Conservation (phyloP, 2,329 filamentous ascomycete species). For the Microdochium paspali region DNA sequence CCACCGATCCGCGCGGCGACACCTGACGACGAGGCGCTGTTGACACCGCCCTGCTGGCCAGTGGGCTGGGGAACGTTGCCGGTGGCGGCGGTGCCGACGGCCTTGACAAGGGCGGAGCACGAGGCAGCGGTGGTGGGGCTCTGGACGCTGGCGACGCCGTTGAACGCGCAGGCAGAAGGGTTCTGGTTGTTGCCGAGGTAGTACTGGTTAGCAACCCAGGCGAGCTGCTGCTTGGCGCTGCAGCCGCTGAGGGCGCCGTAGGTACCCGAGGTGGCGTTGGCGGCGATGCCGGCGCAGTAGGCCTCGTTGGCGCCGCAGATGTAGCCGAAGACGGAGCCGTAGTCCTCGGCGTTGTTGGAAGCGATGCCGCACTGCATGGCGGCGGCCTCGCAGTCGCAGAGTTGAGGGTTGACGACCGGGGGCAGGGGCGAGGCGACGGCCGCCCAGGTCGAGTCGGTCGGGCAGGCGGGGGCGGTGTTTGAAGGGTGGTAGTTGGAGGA, state of each 20-base stretch:
- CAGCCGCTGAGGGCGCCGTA: constrained; percentile 79
- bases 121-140: constrained; percentile 32
- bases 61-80: constrained; percentile 41
- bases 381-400: constrained; percentile 81
- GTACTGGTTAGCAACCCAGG: constrained; percentile 66
- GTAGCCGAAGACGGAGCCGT: constrained; percentile 61
- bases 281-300: constrained; percentile 59
- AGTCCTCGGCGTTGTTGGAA: constrained; percentile 42
- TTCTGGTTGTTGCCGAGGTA: constrained; percentile 46
- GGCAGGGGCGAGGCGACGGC: constrained; percentile 61
- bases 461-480: constrained; percentile 67
- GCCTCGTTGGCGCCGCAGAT: constrained; percentile 52
- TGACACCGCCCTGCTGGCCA: constrained; percentile 17
- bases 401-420: constrained; percentile 65
- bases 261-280: constrained; percentile 55
- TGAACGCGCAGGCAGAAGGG: constrained; percentile 59
- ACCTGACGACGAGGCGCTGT: constrained; percentile 11
- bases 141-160: constrained; percentile 51
- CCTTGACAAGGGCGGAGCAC: constrained; percentile 50
- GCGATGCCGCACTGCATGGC: constrained; percentile 63
- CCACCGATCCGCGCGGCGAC: constrained; percentile 17
- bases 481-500: constrained; percentile 61
- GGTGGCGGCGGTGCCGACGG: constrained; percentile 53
- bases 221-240: constrained; percentile 58
- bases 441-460: constrained; percentile 58